phyloP scores from a whole-genome alignment of 306 rosid species.

The Prunus fruticosa region DNA sequence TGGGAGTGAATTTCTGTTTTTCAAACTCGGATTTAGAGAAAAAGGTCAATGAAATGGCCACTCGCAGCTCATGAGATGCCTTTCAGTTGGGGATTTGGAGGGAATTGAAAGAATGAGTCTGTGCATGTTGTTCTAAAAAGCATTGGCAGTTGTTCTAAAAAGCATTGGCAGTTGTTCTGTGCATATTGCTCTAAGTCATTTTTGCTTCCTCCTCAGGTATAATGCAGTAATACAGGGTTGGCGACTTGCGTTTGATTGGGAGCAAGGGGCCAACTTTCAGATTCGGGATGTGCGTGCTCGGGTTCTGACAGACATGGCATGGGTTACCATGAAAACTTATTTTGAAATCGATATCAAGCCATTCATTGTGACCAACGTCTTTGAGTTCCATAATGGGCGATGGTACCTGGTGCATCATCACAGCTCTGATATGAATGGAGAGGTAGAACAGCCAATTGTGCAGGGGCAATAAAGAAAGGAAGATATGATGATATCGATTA shows the following conservation, averaged over 20 bases:
- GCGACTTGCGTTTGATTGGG: slow-evolving; percentile 90
- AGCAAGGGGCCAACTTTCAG: slow-evolving; percentile 80
- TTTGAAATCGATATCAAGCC: slow-evolving; percentile 80
- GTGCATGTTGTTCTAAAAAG: not conserved
- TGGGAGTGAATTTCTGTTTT: not conserved
- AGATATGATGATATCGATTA: slow-evolving; percentile 27
- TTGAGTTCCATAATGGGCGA: slow-evolving; percentile 71
- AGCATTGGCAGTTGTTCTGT: too few relatives aligned
- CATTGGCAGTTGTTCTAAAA: not conserved
- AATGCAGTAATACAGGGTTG: slow-evolving; percentile 79
- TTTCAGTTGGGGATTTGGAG: not conserved
- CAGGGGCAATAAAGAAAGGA: slow-evolving; percentile 51
- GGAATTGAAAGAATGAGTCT: not conserved
- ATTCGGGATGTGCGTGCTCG: slow-evolving; percentile 86
- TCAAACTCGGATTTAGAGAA: not conserved
- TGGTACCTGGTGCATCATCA: slow-evolving; percentile 99
- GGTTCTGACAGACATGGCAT: slow-evolving; percentile 83
- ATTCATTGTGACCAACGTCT: slow-evolving; percentile 75
- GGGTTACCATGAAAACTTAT: slow-evolving; percentile 90
- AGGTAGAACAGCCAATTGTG: slow-evolving; percentile 58
- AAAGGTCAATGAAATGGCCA: not conserved
- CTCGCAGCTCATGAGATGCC: not conserved
- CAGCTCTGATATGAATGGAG: slow-evolving; percentile 80
- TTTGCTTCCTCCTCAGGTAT: slow-evolving; percentile 48
- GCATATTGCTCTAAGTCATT: not conserved